Evolutionary conservation across 2,329 filamentous ascomycete genomes (phyloP).

Genomic region (Diaporthe longicolla): DNA sequence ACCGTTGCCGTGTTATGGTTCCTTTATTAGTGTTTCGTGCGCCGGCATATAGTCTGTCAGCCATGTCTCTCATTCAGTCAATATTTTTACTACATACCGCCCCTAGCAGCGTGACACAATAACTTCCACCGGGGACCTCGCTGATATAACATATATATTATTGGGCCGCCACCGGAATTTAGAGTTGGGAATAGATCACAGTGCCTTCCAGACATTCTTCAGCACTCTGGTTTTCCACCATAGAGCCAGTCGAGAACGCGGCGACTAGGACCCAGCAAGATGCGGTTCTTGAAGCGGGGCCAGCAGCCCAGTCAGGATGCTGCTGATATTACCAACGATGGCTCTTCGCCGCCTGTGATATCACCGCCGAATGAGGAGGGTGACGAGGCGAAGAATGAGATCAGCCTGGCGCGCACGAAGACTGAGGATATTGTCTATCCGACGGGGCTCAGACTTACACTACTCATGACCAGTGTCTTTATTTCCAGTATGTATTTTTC

Average conservation of each 20-base stretch:
- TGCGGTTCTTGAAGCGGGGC: conserved; percentile 39
- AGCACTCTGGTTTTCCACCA: no score
- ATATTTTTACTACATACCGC: not conserved
- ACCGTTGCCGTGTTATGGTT: not conserved
- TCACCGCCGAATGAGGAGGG: conserved; percentile 8
- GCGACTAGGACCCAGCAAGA: not conserved
- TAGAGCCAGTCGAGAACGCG: not conserved
- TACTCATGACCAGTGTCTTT: conserved; percentile 53
- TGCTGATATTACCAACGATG: conserved; percentile 10
- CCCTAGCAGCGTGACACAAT: not conserved
- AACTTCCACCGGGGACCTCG: not conserved
- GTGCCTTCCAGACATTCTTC: not conserved
- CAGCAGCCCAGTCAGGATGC: conserved; percentile 39
- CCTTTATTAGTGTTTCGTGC: not conserved
- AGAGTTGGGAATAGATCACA: not conserved
- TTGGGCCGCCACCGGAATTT: not conserved
- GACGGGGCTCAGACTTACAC: conserved; percentile 49
- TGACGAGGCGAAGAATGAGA: conserved; percentile 28
- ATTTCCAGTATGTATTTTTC: conserved; percentile 45
- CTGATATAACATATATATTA: not conserved
- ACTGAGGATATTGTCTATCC: conserved; percentile 52
- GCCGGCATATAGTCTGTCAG: not conserved
- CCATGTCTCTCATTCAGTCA: conserved; percentile 3
- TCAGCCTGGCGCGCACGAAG: conserved; percentile 44
- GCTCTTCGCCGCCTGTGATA: conserved; percentile 13